These are phyloP conservation scores for Lanmaoa pseudosensibilis DNA, from an alignment of 768 basidiomycete species.

Conservation along the genomic window DNA sequence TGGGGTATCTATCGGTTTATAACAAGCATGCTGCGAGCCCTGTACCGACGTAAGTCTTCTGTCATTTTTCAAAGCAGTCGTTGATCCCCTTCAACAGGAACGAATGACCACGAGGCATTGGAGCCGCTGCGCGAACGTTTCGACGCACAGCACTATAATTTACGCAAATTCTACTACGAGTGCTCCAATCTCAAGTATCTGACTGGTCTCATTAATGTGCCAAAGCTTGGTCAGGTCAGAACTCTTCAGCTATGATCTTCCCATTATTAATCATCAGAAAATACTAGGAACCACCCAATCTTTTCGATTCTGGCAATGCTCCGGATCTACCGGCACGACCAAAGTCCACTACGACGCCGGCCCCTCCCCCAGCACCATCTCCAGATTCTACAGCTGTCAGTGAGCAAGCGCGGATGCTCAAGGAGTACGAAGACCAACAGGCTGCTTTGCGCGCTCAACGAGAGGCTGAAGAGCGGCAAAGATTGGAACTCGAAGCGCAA, in stretches of 20 bases:
- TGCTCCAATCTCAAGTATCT: slow-evolving; percentile 98
- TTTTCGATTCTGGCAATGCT: slow-evolving; percentile 76
- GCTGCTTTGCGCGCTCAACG: slow-evolving; percentile 78
- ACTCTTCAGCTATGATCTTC: not conserved
- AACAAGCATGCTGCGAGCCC: slow-evolving; percentile 96
- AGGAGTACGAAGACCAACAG: slow-evolving; percentile 96
- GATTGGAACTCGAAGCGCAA: slow-evolving; percentile 71
- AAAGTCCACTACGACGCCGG: slow-evolving; percentile 50
- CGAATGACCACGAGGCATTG: slow-evolving; percentile 84
- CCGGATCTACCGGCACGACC: slow-evolving; percentile 88
- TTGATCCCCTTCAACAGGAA: slow-evolving; percentile 53
- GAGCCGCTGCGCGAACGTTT: slow-evolving; percentile 88
- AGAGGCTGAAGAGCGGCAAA: slow-evolving; percentile 79
- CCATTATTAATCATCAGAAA: not conserved
- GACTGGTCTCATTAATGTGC: slow-evolving; percentile 96
- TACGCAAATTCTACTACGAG: slow-evolving; percentile 98
- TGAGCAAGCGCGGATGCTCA: slow-evolving; percentile 92
- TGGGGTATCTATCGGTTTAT: slow-evolving; percentile 99
- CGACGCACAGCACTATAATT: slow-evolving; percentile 85
- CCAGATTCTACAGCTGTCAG: slow-evolving; percentile 71
- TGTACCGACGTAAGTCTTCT: slow-evolving; percentile 78
- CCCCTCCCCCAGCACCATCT: slow-evolving; percentile 73
- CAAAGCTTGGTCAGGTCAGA: slow-evolving; percentile 85
- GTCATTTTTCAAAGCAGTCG: not conserved
- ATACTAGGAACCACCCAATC: slow-evolving; percentile 89